These are phyloP conservation scores for Aureobasidium sp. DNA, from an alignment of 2,329 filamentous ascomycete species.

Conservation along the genomic window DNA sequence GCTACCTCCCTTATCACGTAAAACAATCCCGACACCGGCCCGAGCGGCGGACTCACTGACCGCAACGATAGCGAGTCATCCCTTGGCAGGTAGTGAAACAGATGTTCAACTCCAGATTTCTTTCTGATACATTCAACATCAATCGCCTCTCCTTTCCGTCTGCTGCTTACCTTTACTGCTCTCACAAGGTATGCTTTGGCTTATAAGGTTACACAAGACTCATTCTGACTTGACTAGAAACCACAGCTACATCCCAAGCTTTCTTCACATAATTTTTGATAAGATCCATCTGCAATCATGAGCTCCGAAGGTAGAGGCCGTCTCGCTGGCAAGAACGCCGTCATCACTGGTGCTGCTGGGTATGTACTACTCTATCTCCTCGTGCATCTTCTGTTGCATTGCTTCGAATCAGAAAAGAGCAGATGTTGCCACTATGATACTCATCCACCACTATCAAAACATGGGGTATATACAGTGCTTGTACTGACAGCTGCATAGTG, in stretches of 20 bases:
- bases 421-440: not conserved
- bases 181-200: not conserved
- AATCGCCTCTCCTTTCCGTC: not conserved
- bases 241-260: not conserved
- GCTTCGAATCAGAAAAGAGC: not conserved
- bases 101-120: conserved; percentile 8
- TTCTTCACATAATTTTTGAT: not conserved
- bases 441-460: not conserved
- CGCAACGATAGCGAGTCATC: conserved; percentile 9
- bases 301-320: conserved; percentile 28
- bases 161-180: not conserved
- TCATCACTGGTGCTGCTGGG: conserved; percentile 82
- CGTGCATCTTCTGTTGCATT: not conserved
- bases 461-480: not conserved
- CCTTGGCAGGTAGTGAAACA: conserved; percentile 4
- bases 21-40: not conserved
- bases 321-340: conserved; percentile 57
- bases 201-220: not conserved
- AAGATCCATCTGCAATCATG: not conserved
- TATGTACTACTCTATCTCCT: conserved; percentile 37
- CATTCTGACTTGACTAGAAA: not conserved
- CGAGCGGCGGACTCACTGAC: conserved; percentile 4
- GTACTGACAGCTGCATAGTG: conserved; percentile 42
- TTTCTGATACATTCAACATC: not conserved
- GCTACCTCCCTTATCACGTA: not conserved